phyloP scores from a whole-genome alignment of 2,329 filamentous ascomycete genomes.

The Neonectria faginata region DNA sequence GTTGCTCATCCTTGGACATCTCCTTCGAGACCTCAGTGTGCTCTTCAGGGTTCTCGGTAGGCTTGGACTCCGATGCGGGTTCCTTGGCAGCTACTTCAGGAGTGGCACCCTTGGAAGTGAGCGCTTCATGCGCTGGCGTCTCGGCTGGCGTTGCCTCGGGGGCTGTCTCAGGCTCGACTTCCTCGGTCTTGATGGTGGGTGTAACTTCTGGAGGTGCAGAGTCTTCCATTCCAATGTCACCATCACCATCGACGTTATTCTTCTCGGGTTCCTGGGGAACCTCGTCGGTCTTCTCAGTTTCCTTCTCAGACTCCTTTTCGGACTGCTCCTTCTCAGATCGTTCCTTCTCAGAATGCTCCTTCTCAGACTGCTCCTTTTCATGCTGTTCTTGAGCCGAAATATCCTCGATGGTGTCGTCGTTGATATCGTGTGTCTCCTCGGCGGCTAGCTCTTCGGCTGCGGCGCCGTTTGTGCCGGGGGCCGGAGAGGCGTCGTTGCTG shows the following conservation, averaged over 20 bases:
- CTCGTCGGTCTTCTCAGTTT: constrained; percentile 38
- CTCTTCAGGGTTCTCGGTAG: constrained; percentile 35
- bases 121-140: constrained; percentile 35
- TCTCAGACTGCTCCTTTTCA: constrained; percentile 45
- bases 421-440: constrained; percentile 51
- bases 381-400: constrained; percentile 48
- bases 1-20: constrained; percentile 37
- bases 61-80: constrained; percentile 31
- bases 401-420: constrained; percentile 60
- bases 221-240: constrained; percentile 64
- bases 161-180: constrained; percentile 38
- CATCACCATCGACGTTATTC: constrained; percentile 58
- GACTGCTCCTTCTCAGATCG: constrained; percentile 48
- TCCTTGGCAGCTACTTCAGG: constrained; percentile 31
- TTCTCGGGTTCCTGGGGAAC: constrained; percentile 32
- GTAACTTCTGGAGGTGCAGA: constrained; percentile 43
- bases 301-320: constrained; percentile 53
- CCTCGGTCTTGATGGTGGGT: constrained; percentile 42
- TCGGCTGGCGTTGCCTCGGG: constrained; percentile 31
- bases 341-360: constrained; percentile 49
- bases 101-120: constrained; percentile 25
- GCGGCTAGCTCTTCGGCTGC: constrained; percentile 44
- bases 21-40: constrained; percentile 29
- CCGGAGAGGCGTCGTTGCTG: constrained; percentile 53
- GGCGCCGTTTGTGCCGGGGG: constrained; percentile 50